Evolutionary conservation across 257 asterid species (phyloP).

Genomic region (Gentiana straminea): DNA sequence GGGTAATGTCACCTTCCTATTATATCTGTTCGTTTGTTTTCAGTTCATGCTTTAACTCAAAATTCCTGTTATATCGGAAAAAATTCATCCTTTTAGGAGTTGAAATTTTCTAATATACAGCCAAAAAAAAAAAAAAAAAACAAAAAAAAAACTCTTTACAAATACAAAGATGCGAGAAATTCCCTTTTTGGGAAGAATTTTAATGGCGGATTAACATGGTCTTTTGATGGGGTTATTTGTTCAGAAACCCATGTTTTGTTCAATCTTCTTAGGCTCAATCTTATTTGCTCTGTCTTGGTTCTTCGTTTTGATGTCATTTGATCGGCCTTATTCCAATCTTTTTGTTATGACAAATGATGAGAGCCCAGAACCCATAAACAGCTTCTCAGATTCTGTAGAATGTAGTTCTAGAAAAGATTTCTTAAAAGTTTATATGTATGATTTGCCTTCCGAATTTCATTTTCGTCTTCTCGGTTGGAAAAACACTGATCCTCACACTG

Average conservation of each 20-base stretch:
- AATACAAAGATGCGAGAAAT: too few species aligned
- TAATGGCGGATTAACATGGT: slow-evolving; percentile 3
- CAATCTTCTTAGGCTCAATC: slow-evolving; percentile 46
- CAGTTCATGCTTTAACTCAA: too few species aligned
- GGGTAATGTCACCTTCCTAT: too few species aligned
- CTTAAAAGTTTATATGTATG: slow-evolving; percentile 81
- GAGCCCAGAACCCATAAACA: slow-evolving; percentile 8
- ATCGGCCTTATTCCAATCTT: slow-evolving; percentile 41
- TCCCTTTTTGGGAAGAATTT: not conserved
- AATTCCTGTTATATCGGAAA: too few species aligned
- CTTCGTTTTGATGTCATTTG: slow-evolving; percentile 39
- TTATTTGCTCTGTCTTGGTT: slow-evolving; percentile 71
- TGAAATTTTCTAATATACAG: too few species aligned
- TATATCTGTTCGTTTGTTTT: too few species aligned
- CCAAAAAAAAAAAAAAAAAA: too few species aligned
- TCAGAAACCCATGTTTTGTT: slow-evolving; percentile 46
- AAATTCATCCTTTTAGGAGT: too few species aligned
- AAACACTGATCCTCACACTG: slow-evolving; percentile 23
- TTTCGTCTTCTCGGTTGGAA: slow-evolving; percentile 67
- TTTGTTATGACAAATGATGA: slow-evolving; percentile 17
- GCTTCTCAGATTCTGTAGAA: slow-evolving; percentile 9
- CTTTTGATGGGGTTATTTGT: slow-evolving; percentile 11
- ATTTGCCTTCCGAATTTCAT: slow-evolving; percentile 76
- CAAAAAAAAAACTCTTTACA: too few species aligned
- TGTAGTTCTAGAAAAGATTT: slow-evolving; percentile 30